These are phyloP conservation scores for Alternaria alternata DNA, from an alignment of 2,329 filamentous ascomycete species.

Conservation along the genomic window DNA sequence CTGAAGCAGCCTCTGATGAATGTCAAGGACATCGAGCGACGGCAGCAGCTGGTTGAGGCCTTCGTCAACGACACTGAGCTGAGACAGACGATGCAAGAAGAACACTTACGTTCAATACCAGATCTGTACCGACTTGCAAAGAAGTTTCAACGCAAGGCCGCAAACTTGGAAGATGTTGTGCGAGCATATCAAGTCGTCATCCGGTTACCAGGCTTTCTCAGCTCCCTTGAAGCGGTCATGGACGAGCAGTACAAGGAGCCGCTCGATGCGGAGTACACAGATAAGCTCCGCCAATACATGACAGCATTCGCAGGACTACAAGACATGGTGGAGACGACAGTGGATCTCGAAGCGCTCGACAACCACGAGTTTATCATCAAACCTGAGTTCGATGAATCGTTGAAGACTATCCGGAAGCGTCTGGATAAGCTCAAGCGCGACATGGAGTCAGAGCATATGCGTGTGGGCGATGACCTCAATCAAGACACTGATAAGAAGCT, in stretches of 20 bases:
- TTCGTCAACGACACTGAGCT: slow-evolving; percentile 94
- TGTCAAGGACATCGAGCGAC: slow-evolving; percentile 83
- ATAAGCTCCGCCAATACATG: slow-evolving; percentile 76
- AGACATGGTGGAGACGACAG: slow-evolving; percentile 98
- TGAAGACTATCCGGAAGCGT: slow-evolving; percentile 88
- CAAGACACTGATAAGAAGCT: slow-evolving; percentile 99
- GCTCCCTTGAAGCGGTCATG: slow-evolving; percentile 90
- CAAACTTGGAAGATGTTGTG: slow-evolving; percentile 94
- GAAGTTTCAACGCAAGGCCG: slow-evolving; percentile 90
- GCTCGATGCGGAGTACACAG: slow-evolving; percentile 85
- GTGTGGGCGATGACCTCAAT: slow-evolving; percentile 79
- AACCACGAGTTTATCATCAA: slow-evolving; percentile 99
- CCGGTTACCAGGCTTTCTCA: slow-evolving; percentile 87
- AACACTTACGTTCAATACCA: slow-evolving; percentile 90
- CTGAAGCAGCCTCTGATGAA: slow-evolving; percentile 97
- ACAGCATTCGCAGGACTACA: slow-evolving; percentile 84
- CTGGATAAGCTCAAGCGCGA: slow-evolving; percentile 83
- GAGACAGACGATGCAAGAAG: slow-evolving; percentile 94
- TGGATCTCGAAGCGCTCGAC: slow-evolving; percentile 93
- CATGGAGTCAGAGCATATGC: slow-evolving; percentile 82
- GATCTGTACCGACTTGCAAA: slow-evolving; percentile 94
- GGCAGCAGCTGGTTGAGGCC: slow-evolving; percentile 93
- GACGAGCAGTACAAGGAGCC: slow-evolving; percentile 91
- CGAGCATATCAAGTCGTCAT: slow-evolving; percentile 94
- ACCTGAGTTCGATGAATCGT: slow-evolving; percentile 90